phyloP scores from a whole-genome alignment of 108 stramenopile genomes.

The Skeletonema grethae region DNA sequence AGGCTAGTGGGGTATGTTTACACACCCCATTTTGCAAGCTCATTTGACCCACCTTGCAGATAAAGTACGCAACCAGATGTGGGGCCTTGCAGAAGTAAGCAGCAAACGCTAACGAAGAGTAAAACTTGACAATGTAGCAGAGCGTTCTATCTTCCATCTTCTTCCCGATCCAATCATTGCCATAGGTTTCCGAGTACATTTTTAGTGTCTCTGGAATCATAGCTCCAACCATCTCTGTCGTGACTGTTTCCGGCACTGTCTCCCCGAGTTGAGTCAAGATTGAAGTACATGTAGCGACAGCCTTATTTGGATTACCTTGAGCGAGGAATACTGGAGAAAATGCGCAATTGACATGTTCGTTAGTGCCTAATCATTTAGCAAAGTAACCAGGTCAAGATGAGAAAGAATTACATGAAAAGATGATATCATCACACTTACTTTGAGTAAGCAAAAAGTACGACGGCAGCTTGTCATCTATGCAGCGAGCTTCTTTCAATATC shows the following conservation, averaged over 20 bases:
- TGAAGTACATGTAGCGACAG: neutral
- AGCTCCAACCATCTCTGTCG: neutral
- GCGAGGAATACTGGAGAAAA: neutral
- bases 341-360: too few relatives aligned
- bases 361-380: too few relatives aligned
- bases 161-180: too few relatives aligned
- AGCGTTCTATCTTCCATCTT: neutral
- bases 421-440: neutral
- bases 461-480: neutral
- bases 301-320: neutral
- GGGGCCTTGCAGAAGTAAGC: neutral
- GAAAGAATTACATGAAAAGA: too few relatives aligned
- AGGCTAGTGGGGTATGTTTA: too few relatives aligned
- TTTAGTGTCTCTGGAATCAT: neutral
- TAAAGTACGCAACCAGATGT: neutral
- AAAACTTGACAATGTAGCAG: neutral
- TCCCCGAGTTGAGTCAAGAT: neutral
- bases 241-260: neutral
- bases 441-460: neutral
- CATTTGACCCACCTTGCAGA: too few relatives aligned
- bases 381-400: too few relatives aligned
- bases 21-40: slow-evolving; percentile 18
- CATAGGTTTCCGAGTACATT: too few relatives aligned
- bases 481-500: neutral
- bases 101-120: neutral